A percentile compares a stretch with the other conserved stretches of the same genome.
These are phyloP conservation scores for Metschnikowia reukaufii DNA, from an alignment of 805 yeast genomes.

Conservation along the genomic window DNA sequence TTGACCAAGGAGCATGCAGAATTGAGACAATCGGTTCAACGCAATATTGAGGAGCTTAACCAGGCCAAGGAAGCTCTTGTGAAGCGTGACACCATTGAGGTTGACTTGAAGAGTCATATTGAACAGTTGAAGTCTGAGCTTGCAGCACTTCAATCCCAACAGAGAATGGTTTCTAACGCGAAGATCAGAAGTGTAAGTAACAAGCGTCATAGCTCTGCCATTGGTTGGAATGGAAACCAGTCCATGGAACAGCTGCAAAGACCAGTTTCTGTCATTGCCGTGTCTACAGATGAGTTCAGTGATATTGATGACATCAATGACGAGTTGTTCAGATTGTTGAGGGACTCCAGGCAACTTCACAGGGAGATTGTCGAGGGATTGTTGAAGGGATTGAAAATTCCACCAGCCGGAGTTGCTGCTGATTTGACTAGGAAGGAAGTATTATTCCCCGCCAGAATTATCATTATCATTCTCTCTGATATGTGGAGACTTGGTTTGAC, in stretches of 20 bases:
- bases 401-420: constrained; percentile 81
- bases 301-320: constrained; percentile 69
- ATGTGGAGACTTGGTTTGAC: constrained; percentile 98
- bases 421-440: constrained; percentile 86
- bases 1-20: constrained; percentile 60
- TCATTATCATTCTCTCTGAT: constrained; percentile 87
- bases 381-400: constrained; percentile 79
- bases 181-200: constrained; percentile 35
- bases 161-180: constrained; percentile 34
- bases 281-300: constrained; percentile 52
- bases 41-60: constrained; percentile 60
- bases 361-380: constrained; percentile 85
- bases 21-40: constrained; percentile 61
- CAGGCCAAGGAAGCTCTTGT: constrained; percentile 57
- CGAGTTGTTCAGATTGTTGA: constrained; percentile 67
- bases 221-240: constrained; percentile 34
- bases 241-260: constrained; percentile 45
- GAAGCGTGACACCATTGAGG: constrained; percentile 62
- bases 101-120: constrained; percentile 63
- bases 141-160: constrained; percentile 42
- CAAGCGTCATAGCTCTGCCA: constrained; percentile 43
- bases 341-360: constrained; percentile 71
- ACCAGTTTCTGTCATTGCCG: constrained; percentile 63
- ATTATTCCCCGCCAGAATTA: constrained; percentile 91
- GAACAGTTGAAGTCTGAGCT: constrained; percentile 54